These are phyloP conservation scores for Ambrosiella cleistominuta DNA, from an alignment of 2,329 filamentous ascomycete species.

Conservation along the genomic window DNA sequence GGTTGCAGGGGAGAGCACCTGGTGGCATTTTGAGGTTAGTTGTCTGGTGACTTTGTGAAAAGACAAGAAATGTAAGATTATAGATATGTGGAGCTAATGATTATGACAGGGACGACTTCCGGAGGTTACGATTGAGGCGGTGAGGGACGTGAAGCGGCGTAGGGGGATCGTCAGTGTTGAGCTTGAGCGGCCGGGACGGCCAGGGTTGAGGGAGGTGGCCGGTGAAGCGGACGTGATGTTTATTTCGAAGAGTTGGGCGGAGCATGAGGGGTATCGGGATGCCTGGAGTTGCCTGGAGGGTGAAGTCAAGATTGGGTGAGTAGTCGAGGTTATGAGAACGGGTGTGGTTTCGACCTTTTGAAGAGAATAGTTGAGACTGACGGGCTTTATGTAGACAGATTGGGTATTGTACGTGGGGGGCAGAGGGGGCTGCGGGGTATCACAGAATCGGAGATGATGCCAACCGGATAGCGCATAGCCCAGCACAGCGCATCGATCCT, in stretches of 20 bases:
- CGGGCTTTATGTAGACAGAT: slow-evolving; percentile 22
- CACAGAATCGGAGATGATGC: background rate
- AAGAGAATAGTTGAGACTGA: background rate
- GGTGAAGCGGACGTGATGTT: slow-evolving; percentile 52
- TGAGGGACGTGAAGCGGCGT: too few relatives aligned
- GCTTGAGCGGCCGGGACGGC: slow-evolving; percentile 49
- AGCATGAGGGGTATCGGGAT: slow-evolving; percentile 25
- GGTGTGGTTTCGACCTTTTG: too few relatives aligned
- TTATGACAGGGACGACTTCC: too few relatives aligned
- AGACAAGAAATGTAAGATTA: background rate
- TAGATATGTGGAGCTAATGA: too few relatives aligned
- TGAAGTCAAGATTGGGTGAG: slow-evolving; percentile 17
- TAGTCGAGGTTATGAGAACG: background rate
- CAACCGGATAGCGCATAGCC: background rate
- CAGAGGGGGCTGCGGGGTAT: slow-evolving; percentile 25
- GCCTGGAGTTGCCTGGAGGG: slow-evolving; percentile 28
- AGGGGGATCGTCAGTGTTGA: slow-evolving; percentile 44
- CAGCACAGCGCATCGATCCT: background rate
- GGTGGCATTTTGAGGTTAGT: slow-evolving; percentile 60
- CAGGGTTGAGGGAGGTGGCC: slow-evolving; percentile 41
- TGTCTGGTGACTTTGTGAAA: background rate
- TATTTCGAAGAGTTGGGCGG: slow-evolving; percentile 54
- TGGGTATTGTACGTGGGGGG: slow-evolving; percentile 42
- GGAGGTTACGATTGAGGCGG: too few relatives aligned
- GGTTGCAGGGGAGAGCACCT: slow-evolving; percentile 26